phyloP scores from a whole-genome alignment of 345 rosid genomes.

The Aethionema arabicum region DNA sequence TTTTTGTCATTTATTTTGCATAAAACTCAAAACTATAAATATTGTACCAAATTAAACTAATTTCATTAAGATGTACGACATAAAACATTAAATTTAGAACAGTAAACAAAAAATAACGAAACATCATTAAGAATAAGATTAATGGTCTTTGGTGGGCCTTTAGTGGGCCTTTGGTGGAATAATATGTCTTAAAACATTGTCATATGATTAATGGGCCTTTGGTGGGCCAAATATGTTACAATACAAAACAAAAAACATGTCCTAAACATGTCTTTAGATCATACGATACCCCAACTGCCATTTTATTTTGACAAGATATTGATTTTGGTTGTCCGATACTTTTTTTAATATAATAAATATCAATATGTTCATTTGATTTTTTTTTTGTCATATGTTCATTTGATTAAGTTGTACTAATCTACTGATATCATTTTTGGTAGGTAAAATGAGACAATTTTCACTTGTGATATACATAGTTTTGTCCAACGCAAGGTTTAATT shows the following conservation, averaged over 20 bases:
- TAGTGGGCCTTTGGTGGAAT: neutral
- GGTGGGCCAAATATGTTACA: neutral
- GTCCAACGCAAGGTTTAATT: no score
- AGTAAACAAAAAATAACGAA: neutral
- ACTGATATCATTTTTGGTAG: no score
- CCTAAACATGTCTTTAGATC: conserved; percentile 13
- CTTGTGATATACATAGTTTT: no score
- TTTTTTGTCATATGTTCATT: neutral
- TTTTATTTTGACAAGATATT: neutral
- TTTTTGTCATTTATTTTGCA: neutral
- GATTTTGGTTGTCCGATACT: neutral
- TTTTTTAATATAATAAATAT: neutral
- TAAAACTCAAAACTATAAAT: neutral
- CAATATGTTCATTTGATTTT: neutral
- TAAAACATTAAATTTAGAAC: neutral
- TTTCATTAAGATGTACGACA: no score
- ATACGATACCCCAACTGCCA: conserved; percentile 3
- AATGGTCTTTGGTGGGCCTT: neutral
- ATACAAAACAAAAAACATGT: conserved; percentile 17
- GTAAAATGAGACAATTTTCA: no score
- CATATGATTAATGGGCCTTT: conserved; percentile 24
- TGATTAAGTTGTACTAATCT: neutral
- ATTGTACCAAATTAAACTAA: neutral
- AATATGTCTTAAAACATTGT: conserved; percentile 5
- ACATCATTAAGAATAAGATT: neutral